Conservation (phyloP, 139 green algal species). For the Zygnema circumcarinatum region DNA sequence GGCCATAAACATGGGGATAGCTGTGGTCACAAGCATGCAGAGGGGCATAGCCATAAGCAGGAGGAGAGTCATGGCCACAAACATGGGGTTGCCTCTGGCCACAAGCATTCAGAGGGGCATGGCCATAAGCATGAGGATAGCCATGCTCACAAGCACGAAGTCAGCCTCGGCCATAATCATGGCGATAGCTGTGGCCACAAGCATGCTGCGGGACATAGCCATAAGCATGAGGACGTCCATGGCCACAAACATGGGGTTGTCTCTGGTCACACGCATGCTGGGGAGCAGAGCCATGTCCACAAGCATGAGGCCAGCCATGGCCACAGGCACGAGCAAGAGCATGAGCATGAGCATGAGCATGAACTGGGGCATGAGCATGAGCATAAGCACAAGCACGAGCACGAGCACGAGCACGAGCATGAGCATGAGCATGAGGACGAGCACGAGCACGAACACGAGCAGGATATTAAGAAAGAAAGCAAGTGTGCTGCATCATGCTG, state of each 20-base stretch:
- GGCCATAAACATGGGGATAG: too few relatives aligned
- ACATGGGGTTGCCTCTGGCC: too few relatives aligned
- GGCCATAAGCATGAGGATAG: not conserved
- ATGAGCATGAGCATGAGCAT: not conserved
- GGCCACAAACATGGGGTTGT: not conserved
- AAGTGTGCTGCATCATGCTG: too few relatives aligned
- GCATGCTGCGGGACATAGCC: not conserved
- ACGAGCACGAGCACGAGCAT: not conserved
- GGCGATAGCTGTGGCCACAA: not conserved
- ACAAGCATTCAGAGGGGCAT: not conserved
- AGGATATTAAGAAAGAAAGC: not conserved
- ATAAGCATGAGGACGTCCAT: not conserved
- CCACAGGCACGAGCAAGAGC: not conserved
- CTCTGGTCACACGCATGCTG: not conserved
- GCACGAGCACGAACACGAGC: not conserved
- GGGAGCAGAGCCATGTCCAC: not conserved
- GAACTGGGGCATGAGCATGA: not conserved
- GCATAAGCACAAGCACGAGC: not conserved
- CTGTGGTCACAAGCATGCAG: too few relatives aligned
- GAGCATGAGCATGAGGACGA: not conserved
- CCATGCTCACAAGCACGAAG: not conserved
- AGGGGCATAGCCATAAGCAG: too few relatives aligned
- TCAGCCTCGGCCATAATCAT: not conserved
- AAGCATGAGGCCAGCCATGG: not conserved
- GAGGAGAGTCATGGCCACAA: too few relatives aligned